Evolutionary conservation across 2,329 filamentous ascomycete species (phyloP), one percentile per base, ranked within the genome.

Genomic region (Mycosphaerella sp.): DNA sequence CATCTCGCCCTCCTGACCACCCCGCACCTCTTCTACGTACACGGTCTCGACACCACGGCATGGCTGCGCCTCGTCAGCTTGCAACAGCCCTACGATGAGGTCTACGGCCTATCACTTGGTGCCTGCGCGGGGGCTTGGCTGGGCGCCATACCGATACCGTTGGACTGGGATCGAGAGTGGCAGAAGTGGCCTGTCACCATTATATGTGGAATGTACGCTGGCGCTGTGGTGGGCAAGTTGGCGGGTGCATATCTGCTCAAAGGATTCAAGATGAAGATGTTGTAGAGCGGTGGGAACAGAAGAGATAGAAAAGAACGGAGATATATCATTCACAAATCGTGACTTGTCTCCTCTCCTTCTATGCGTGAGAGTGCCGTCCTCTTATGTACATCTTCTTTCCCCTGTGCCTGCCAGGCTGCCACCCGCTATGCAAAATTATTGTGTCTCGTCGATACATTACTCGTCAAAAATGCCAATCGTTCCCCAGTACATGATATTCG

Each of bases 121-220:
- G 83, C 82, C 0, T 73, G 85, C 21, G 63, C 91, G 1, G 93
- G 93, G 5, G 89, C 88, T 36, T 97, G 93, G 93, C 73, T 95
- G 37, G 93, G 93, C 3, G 93, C 93, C 6, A 82, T 97, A 47
- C 93, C 94, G 0, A 97, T 98, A 61, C 93, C 93, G 1, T 74
- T 98, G 59, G 93, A 98, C 68, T 97, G 91, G 91, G 93, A 98
- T 68, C 83, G 93, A n/a, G 89, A 95, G 62, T 98, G 93, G 93
- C 93, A 98, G 79, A 87, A 85, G 69, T 98, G 91, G 87, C 93
- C 93, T 0, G 85, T 97, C 42, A 98, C 93, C 0, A 86, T 98
- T 52, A 71, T 97, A 4, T 82, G 80, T 1, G 93, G 93, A 2
- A 77, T 86, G 14, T 97, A 95, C 69, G 71, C 81, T 5, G 93